Evolutionary conservation across 106 monocot species (phyloP).

Genomic region (Acorus gramineus): DNA sequence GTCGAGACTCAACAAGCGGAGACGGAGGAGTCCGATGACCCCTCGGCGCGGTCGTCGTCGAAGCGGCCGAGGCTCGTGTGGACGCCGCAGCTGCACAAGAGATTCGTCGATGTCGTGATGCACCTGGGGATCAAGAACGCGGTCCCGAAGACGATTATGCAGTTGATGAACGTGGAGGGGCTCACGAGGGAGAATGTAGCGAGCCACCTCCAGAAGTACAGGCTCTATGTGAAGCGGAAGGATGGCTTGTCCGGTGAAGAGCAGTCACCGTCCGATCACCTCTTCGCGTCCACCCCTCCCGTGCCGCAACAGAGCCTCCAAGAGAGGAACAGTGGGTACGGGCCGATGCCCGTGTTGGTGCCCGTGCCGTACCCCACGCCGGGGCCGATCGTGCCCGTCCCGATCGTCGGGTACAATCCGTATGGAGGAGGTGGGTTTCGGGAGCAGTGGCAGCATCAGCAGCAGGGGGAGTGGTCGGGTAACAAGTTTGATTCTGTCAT

Average conservation of each 20-base stretch:
- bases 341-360: too few relatives aligned
- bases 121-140: slow-evolving; percentile 1
- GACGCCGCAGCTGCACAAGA: slow-evolving; percentile 8
- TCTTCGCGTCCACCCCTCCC: too few relatives aligned
- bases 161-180: slow-evolving; percentile 8
- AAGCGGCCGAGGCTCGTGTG: not conserved
- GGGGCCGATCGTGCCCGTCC: too few relatives aligned
- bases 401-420: too few relatives aligned
- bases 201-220: slow-evolving; percentile 6
- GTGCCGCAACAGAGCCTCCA: too few relatives aligned
- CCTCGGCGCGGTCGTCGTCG: not conserved
- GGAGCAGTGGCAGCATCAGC: too few relatives aligned
- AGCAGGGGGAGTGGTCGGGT: too few relatives aligned
- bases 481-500: too few relatives aligned
- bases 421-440: too few relatives aligned
- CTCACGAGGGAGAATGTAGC: slow-evolving; percentile 5
- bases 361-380: too few relatives aligned
- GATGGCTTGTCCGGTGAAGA: not conserved
- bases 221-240: not conserved
- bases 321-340: too few relatives aligned
- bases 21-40: slow-evolving; percentile 2
- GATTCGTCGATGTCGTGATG: slow-evolving; percentile 5
- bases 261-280: too few relatives aligned
- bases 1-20: not conserved
- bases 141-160: slow-evolving; percentile 6